Evolutionary conservation across 495 filamentous ascomycete genomes (phyloP).

Genomic region (Aspergillus affinis): DNA sequence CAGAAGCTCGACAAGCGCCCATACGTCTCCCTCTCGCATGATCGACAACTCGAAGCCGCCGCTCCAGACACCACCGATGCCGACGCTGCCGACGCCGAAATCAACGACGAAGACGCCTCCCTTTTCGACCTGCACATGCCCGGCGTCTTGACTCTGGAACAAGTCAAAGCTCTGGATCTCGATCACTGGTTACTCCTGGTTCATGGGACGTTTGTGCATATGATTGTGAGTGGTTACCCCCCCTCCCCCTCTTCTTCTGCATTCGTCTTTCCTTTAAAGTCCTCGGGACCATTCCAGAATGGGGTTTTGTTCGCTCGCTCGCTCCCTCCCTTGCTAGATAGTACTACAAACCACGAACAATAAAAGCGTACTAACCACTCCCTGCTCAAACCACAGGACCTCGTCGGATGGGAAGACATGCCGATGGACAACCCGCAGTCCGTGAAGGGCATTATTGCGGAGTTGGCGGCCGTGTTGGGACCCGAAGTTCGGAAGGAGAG

Average conservation of each 20-base stretch:
- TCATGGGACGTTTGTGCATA: slow-evolving; percentile 40
- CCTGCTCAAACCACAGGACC: slow-evolving; percentile 40
- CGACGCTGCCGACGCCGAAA: slow-evolving; percentile 29
- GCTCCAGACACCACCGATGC: slow-evolving; percentile 15
- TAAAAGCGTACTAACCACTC: slow-evolving; percentile 8
- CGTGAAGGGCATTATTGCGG: slow-evolving; percentile 67
- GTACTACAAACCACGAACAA: background rate
- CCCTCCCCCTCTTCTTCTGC: background rate
- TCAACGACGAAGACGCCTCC: slow-evolving; percentile 48
- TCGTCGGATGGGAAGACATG: slow-evolving; percentile 67
- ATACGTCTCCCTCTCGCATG: slow-evolving; percentile 67
- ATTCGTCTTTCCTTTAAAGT: no score
- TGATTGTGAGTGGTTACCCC: slow-evolving; percentile 36
- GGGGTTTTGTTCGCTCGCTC: no score
- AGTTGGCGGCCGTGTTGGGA: slow-evolving; percentile 76
- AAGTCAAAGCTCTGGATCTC: slow-evolving; percentile 63
- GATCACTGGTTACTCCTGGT: slow-evolving; percentile 54
- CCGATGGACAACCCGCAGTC: slow-evolving; percentile 48
- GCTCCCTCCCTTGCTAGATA: no score
- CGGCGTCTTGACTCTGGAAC: slow-evolving; percentile 64
- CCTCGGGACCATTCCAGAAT: no score
- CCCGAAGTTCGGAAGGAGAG: slow-evolving; percentile 59
- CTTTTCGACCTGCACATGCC: slow-evolving; percentile 74
- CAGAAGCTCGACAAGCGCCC: slow-evolving; percentile 60
- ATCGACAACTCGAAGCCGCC: slow-evolving; percentile 30